A percentile compares a stretch with the other conserved stretches of the same genome.
Evolutionary conservation across 768 basidiomycete species (phyloP).

Genomic region (Russula emetica): DNA sequence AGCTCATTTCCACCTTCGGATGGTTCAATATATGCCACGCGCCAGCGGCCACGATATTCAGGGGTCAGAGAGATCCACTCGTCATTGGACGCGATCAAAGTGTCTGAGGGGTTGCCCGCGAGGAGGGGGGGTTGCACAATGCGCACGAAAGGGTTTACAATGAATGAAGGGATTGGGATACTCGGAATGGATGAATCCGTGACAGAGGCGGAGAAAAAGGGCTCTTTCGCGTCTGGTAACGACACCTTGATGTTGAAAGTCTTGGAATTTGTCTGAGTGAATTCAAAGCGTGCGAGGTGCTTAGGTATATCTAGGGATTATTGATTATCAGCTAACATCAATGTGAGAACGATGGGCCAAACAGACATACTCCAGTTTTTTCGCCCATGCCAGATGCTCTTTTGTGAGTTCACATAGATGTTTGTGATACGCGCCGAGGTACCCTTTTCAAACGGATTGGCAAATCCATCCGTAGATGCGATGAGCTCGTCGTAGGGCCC

Average conservation of each 20-base stretch:
- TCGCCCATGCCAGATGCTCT: conserved; percentile 22
- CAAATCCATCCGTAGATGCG: background rate
- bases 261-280: background rate
- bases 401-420: conserved; percentile 17
- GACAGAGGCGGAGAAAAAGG: conserved; percentile 23
- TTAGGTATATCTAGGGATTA: conserved; percentile 16
- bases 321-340: background rate
- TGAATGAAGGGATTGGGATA: conserved; percentile 9
- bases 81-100: background rate
- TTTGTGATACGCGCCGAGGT: conserved; percentile 14
- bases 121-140: conserved; percentile 18
- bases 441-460: conserved; percentile 6
- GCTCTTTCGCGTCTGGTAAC: conserved; percentile 5
- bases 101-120: background rate
- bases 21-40: conserved; percentile 16
- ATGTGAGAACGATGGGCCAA: too few relatives aligned
- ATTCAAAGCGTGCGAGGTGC: conserved; percentile 23
- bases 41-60: conserved; percentile 12
- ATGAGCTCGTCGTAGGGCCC: conserved; percentile 27
- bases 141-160: background rate
- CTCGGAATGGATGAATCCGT: conserved; percentile 19
- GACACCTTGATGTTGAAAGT: background rate
- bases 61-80: conserved; percentile 20
- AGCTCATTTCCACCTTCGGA: background rate
- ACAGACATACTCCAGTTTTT: conserved; percentile 17